Evolutionary conservation across 257 asterid genomes (phyloP).

Genomic region (Solanum chiquidenum): DNA sequence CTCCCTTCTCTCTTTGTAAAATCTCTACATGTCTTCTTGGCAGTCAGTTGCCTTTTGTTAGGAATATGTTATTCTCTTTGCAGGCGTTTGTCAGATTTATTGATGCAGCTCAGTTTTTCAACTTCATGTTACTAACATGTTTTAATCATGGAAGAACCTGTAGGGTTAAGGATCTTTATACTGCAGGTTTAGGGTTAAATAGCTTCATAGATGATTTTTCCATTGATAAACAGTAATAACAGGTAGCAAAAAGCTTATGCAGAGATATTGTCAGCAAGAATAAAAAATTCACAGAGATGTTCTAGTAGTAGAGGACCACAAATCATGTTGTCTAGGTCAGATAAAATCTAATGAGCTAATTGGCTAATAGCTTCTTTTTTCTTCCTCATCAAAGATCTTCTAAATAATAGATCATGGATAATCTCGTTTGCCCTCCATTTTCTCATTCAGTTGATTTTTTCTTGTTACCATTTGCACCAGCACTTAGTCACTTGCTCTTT

Average conservation of each 20-base stretch:
- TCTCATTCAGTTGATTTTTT: neutral
- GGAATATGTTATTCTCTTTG: neutral
- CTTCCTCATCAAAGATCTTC: neutral
- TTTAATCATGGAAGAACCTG: neutral
- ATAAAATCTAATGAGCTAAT: neutral
- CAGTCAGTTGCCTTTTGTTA: neutral
- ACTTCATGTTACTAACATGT: neutral
- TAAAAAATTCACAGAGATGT: neutral
- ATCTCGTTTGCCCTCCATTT: neutral
- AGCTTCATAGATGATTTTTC: neutral
- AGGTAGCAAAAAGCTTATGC: neutral
- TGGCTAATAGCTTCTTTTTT: neutral
- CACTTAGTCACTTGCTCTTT: neutral
- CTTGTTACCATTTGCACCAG: neutral
- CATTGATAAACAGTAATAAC: neutral
- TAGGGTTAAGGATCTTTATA: neutral
- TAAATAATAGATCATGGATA: neutral
- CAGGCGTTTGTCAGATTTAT: neutral
- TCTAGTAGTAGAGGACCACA: neutral
- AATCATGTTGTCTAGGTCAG: neutral
- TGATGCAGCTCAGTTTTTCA: neutral
- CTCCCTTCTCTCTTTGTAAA: neutral
- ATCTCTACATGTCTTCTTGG: neutral
- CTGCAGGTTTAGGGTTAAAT: neutral
- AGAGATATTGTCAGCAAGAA: neutral